Evolutionary conservation across 345 rosid species (phyloP).

Genomic region (Isatis tinctoria): DNA sequence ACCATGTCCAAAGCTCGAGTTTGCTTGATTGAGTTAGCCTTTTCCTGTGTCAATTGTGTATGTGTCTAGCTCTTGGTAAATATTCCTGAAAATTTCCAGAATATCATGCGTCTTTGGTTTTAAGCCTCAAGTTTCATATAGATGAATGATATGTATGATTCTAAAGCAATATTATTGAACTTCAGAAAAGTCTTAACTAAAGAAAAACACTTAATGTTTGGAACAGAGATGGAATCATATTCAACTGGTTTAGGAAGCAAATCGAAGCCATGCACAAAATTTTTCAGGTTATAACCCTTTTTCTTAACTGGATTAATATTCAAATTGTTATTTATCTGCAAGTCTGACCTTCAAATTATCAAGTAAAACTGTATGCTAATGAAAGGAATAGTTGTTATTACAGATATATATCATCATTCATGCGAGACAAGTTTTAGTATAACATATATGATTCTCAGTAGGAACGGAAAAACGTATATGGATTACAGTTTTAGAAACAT

Average conservation of each 20-base stretch:
- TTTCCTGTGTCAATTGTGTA: conserved; percentile 14
- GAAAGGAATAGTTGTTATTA: conserved; percentile 25
- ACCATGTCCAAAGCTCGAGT: not conserved
- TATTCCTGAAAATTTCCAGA: not conserved
- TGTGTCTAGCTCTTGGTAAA: not conserved
- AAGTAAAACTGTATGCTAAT: conserved; percentile 20
- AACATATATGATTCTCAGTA: not conserved
- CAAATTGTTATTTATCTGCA: conserved; percentile 18
- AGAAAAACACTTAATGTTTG: conserved; percentile 55
- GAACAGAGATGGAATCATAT: conserved; percentile 83
- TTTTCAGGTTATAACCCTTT: conserved; percentile 94
- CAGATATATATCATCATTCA: conserved; percentile 17
- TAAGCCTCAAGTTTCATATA: conserved; percentile 16
- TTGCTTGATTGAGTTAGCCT: not conserved
- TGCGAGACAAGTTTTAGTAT: not conserved
- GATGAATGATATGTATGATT: conserved; percentile 27
- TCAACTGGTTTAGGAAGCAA: conserved; percentile 99
- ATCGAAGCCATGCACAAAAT: conserved; percentile 99
- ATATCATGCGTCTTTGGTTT: conserved; percentile 16
- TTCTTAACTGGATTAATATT: conserved; percentile 46
- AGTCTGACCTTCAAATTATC: not conserved
- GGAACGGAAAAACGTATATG: not conserved
- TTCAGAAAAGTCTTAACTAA: conserved; percentile 27
- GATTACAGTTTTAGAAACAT: conserved; percentile 11
- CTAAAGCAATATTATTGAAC: conserved; percentile 21